Conservation (phyloP, 2,329 filamentous ascomycete genomes). For the Hypoxylon sp. region DNA sequence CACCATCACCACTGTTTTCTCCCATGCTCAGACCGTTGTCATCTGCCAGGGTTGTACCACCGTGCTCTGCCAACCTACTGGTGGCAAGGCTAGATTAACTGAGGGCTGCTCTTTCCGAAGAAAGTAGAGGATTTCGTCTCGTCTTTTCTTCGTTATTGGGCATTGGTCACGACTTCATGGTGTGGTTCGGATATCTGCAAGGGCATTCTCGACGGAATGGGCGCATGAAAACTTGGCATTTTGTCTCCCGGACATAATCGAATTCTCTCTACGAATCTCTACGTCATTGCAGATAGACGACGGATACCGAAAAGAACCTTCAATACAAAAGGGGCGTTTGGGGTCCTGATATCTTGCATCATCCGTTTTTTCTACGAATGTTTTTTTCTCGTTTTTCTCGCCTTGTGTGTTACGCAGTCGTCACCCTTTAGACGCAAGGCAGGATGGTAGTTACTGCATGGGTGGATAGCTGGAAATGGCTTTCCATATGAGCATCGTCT, state of each 20-base stretch:
- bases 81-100: conserved; percentile 98
- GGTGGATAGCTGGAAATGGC: conserved; percentile 72
- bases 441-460: conserved; percentile 62
- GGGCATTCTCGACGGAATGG: conserved; percentile 63
- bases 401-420: conserved; percentile 63
- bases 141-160: conserved; percentile 61
- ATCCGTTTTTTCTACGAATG: conserved; percentile 62
- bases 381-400: conserved; percentile 63
- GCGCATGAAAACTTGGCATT: conserved; percentile 62
- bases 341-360: conserved; percentile 88
- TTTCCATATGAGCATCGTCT: conserved; percentile 70
- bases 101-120: conserved; percentile 99
- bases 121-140: conserved; percentile 83
- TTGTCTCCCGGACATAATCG: conserved; percentile 57
- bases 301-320: conserved; percentile 73
- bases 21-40: conserved; percentile 99
- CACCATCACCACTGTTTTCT: conserved; percentile 99
- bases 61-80: conserved; percentile 99
- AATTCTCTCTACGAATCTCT: conserved; percentile 55
- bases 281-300: conserved; percentile 79
- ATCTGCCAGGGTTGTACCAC: conserved; percentile 99
- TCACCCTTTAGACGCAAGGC: conserved; percentile 56
- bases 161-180: conserved; percentile 65
- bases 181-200: conserved; percentile 74
- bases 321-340: conserved; percentile 77